Percentiles rank a stretch among this genome's conserved stretches.
Conservation (phyloP, 495 filamentous ascomycete genomes). For the Apiosordaria backusii region DNA sequence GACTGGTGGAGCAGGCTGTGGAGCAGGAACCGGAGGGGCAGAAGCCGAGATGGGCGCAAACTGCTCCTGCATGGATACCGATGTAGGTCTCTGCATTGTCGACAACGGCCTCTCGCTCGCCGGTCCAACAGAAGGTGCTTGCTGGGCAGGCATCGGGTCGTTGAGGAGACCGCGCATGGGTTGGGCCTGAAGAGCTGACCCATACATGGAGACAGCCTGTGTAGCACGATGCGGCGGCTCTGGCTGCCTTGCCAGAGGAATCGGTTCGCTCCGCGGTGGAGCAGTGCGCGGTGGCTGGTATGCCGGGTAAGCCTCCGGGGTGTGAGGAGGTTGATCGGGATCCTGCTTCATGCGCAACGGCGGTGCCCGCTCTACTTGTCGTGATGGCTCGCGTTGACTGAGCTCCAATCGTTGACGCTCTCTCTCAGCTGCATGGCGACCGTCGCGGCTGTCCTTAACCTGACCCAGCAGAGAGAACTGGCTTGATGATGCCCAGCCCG, state of each 20-base stretch:
- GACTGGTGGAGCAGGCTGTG: constrained; percentile 28
- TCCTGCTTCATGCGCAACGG: constrained; percentile 45
- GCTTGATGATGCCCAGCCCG: constrained; percentile 24
- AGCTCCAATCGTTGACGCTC: constrained; percentile 30
- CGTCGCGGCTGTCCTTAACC: constrained; percentile 20
- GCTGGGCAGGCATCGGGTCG: constrained; percentile 30
- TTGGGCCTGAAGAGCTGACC: constrained; percentile 31
- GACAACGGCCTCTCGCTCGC: constrained; percentile 29
- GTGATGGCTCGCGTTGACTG: constrained; percentile 30
- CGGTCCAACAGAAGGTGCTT: constrained; percentile 23
- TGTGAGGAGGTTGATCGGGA: constrained; percentile 35
- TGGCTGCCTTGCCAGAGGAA: constrained; percentile 39
- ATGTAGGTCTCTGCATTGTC: constrained; percentile 30
- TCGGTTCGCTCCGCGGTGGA: constrained; percentile 36
- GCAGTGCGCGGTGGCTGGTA: constrained; percentile 27
- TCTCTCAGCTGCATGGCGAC: constrained; percentile 21
- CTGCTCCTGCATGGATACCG: constrained; percentile 37
- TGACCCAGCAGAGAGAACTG: constrained; percentile 20
- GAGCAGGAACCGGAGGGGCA: constrained; percentile 33
- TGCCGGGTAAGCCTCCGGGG: constrained; percentile 29
- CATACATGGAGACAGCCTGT: constrained; percentile 32
- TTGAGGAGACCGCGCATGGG: constrained; percentile 31
- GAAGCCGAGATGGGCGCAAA: constrained; percentile 32
- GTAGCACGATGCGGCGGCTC: constrained; percentile 40
- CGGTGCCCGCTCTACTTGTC: constrained; percentile 27